Evolutionary conservation across 768 basidiomycete species (phyloP).

Genomic region (Tylopilus sp.): DNA sequence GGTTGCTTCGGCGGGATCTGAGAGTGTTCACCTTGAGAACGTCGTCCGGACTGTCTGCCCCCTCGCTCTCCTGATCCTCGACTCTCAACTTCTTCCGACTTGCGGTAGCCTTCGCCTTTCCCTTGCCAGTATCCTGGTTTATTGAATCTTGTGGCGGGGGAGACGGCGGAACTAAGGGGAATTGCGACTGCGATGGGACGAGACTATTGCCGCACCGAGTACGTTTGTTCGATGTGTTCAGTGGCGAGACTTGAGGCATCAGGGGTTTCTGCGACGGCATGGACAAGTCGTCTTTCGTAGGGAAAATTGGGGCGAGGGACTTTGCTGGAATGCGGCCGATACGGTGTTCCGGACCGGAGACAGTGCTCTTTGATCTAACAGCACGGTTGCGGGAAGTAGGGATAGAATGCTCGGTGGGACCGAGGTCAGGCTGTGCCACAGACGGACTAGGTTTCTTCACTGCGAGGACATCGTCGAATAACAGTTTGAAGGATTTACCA

Average conservation of each 20-base stretch:
- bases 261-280: slow-evolving; percentile 1
- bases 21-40: slow-evolving; percentile 22
- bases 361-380: slow-evolving; percentile 1
- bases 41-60: slow-evolving; percentile 17
- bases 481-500: slow-evolving; percentile 58
- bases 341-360: neutral
- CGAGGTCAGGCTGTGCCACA: neutral
- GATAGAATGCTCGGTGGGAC: neutral
- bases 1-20: slow-evolving; percentile 11
- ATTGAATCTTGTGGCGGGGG: slow-evolving; percentile 48
- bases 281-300: slow-evolving; percentile 3
- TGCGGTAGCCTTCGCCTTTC: slow-evolving; percentile 34
- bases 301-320: slow-evolving; percentile 9
- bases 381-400: slow-evolving; percentile 1
- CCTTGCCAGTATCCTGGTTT: slow-evolving; percentile 36
- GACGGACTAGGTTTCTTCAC: slow-evolving; percentile 15
- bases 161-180: slow-evolving; percentile 59
- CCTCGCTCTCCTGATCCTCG: slow-evolving; percentile 30
- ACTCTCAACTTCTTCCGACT: slow-evolving; percentile 51
- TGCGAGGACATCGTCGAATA: slow-evolving; percentile 57
- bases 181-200: slow-evolving; percentile 16
- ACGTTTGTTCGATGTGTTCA: slow-evolving; percentile 43
- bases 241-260: slow-evolving; percentile 7
- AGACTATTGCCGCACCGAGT: slow-evolving; percentile 34
- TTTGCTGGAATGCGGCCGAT: slow-evolving; percentile 3